Evolutionary conservation across 2,329 filamentous ascomycete species (phyloP), one percentile per base, ranked within the genome.

Genomic region (Colletotrichum spinosum): DNA sequence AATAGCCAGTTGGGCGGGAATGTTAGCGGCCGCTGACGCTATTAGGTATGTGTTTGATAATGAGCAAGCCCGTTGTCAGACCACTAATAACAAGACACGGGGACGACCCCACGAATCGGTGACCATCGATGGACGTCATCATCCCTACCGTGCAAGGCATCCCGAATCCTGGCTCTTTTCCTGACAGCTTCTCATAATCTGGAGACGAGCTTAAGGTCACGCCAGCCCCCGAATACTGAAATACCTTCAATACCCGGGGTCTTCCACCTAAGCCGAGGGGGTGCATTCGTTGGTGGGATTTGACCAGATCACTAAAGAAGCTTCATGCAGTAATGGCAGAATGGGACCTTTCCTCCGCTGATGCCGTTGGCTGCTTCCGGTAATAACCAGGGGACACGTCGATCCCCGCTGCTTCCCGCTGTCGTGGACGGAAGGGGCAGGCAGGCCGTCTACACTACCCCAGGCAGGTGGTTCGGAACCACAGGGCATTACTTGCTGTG

Each of bases 21-120:
- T 44, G 6, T 49, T 49, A 57, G 52, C 48, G 42, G 42, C 48
- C 8, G 48, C 51, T 34, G 39, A 33, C 56, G 61, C 51, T 56
- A 52, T 55, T 48, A 38, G 17, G 56, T 62, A 48, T 48, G 11
- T 62, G 48, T 45, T 57, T 53, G 58, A 49, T 51, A 37, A 57
- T 48, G 48, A 38, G 49, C 53, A 49, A 57, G 42, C 35, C 58
- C 41, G 53, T 56, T 57, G 59, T 66, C 63, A 66, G 58, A 66
- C 52, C 48, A 66, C 42, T 33, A 46, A 52, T 25, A 25, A 25
- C 25, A 25, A 25, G 41, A 58, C 52, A 48, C 59, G 55, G 38
- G 61, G 44, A 25, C 38, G 38, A 58, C 59, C 58, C 63, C 53
- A 4, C 42, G 42, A 50, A 38, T 42, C 8, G 11, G 58, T 48